phyloP scores from a whole-genome alignment of 257 asterid species.

The Solanum dulcamara region DNA sequence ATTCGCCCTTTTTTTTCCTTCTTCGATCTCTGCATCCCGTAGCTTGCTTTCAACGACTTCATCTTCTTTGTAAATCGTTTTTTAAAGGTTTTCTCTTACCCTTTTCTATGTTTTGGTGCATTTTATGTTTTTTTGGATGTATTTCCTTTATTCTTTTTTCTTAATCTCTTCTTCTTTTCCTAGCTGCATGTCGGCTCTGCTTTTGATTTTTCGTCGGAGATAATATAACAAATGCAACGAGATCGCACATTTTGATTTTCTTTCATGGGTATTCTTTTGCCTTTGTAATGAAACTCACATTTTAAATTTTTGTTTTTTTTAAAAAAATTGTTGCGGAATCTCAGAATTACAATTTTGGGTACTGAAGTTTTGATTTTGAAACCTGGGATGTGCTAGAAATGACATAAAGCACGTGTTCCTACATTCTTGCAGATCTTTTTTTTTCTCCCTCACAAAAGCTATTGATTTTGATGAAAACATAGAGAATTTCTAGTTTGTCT shows the following conservation, averaged over 20 bases:
- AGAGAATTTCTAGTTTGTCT: background rate
- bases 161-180: background rate
- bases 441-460: background rate
- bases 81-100: slow-evolving; percentile 10
- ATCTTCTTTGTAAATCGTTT: background rate
- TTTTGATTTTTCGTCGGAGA: background rate
- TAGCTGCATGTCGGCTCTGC: background rate
- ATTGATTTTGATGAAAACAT: background rate
- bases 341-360: background rate
- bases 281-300: background rate
- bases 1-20: background rate
- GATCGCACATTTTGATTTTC: background rate
- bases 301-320: background rate
- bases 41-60: background rate
- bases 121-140: background rate
- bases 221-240: background rate
- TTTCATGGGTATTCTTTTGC: background rate
- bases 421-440: background rate
- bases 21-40: slow-evolving; percentile 24
- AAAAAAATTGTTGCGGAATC: background rate
- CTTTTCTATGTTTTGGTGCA: background rate
- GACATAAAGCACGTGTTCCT: background rate
- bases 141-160: background rate
- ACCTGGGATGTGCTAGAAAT: background rate
- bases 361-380: background rate